Evolutionary conservation across 1,284 basidiomycete genomes (phyloP).

Genomic region (Papiliotrema terrestris): DNA sequence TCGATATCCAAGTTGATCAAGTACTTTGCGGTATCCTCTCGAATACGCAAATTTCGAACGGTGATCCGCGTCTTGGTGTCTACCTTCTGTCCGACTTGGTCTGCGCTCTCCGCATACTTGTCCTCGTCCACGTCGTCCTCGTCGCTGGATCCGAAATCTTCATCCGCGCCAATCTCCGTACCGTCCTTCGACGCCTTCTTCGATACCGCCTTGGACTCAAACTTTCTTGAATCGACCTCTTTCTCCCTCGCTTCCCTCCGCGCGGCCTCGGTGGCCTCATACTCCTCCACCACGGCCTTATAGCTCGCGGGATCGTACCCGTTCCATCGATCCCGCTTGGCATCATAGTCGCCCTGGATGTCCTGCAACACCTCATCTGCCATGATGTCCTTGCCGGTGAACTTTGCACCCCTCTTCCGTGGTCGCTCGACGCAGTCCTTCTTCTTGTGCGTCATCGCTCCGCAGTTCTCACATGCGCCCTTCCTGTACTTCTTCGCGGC

Average conservation of each 20-base stretch:
- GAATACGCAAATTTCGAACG: conserved; percentile 94
- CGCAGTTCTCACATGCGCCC: conserved; percentile 98
- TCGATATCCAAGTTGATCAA: conserved; percentile 93
- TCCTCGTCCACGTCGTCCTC: conserved; percentile 92
- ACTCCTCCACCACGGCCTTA: conserved; percentile 84
- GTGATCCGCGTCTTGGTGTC: conserved; percentile 98
- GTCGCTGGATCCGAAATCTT: conserved; percentile 94
- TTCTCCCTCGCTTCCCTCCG: conserved; percentile 87
- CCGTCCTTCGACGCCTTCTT: conserved; percentile 76
- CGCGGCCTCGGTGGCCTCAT: conserved; percentile 86
- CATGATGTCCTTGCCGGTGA: conserved; percentile 82
- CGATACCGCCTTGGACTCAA: conserved; percentile 76
- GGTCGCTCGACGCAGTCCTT: conserved; percentile 94
- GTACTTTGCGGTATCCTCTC: conserved; percentile 99
- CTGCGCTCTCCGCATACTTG: conserved; percentile 95
- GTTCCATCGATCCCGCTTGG: conserved; percentile 97
- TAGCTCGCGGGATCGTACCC: conserved; percentile 91
- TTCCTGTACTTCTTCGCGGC: conserved; percentile 95
- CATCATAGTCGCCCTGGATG: conserved; percentile 78
- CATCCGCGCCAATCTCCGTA: conserved; percentile 55
- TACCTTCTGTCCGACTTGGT: conserved; percentile 95
- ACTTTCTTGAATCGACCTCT: conserved; percentile 93
- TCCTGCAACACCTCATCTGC: conserved; percentile 87
- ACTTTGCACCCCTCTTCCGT: conserved; percentile 92
- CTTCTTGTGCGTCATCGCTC: conserved; percentile 88